Evolutionary conservation across 1,139 yeast species (phyloP).

Genomic region (Scheffersomyces lignicola): DNA sequence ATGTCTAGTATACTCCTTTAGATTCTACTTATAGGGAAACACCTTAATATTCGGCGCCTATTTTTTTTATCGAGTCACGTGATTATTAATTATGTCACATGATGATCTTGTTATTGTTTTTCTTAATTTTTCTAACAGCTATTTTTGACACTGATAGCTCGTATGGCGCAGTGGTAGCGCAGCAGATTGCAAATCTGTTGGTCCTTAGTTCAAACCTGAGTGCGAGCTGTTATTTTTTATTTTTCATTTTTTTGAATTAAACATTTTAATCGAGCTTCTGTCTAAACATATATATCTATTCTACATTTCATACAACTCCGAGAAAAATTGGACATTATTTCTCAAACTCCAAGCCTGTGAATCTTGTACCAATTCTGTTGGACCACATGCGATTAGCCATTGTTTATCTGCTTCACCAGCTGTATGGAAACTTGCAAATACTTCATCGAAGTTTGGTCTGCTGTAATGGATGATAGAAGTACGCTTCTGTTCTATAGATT

Average conservation of each 20-base stretch:
- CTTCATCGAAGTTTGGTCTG: conserved; percentile 42
- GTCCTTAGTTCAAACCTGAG: conserved; percentile 55
- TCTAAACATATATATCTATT: not conserved
- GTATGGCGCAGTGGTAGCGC: conserved; percentile 59
- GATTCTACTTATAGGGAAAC: no score
- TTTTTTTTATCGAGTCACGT: no score
- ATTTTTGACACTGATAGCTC: conserved; percentile 22
- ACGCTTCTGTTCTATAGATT: conserved; percentile 16
- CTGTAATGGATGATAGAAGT: conserved; percentile 18
- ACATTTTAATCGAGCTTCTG: not conserved
- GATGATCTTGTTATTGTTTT: no score
- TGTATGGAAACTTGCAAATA: conserved; percentile 25
- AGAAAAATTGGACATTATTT: conserved; percentile 37
- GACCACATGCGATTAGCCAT: conserved; percentile 78
- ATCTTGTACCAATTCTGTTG: conserved; percentile 49
- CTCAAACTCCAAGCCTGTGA: conserved; percentile 44
- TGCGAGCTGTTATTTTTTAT: conserved; percentile 35
- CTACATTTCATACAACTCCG: conserved; percentile 44
- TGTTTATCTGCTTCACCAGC: conserved; percentile 24
- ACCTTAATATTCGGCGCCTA: no score
- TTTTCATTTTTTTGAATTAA: not conserved
- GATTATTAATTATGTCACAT: no score
- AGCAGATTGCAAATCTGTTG: conserved; percentile 58
- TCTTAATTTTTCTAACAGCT: not conserved
- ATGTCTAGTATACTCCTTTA: no score